Conservation (phyloP, 164 flowering plant species). For the Taxillus chinensis region DNA sequence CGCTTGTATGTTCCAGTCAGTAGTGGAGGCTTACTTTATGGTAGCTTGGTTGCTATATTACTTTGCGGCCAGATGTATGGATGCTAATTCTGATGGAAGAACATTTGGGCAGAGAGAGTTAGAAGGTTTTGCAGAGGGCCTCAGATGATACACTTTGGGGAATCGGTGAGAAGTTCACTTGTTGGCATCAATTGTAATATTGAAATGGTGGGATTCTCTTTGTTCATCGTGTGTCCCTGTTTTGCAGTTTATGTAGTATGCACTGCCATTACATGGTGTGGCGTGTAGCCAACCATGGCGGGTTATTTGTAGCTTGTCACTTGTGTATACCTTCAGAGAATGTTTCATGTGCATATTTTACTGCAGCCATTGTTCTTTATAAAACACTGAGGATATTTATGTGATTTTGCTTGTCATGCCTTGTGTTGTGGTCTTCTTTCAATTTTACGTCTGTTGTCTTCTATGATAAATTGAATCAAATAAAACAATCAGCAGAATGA, state of each 20-base stretch:
- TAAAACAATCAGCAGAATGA: too few species aligned
- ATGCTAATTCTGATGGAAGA: conserved; percentile 49
- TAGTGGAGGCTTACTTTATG: conserved; percentile 77
- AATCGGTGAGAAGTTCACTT: conserved; percentile 8
- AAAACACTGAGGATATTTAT: conserved; percentile 4
- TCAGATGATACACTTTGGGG: conserved; percentile 33
- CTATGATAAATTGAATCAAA: too few species aligned
- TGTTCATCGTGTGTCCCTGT: conserved; percentile 18
- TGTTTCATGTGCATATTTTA: conserved; percentile 22
- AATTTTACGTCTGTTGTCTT: neutral
- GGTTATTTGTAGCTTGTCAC: conserved; percentile 36
- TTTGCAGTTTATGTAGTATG: conserved; percentile 20
- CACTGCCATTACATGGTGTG: conserved; percentile 19
- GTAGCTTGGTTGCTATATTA: conserved; percentile 84
- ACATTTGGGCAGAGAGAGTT: conserved; percentile 69
- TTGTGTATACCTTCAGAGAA: conserved; percentile 24
- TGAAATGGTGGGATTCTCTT: conserved; percentile 24
- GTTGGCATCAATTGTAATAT: conserved; percentile 19
- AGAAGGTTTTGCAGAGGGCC: conserved; percentile 49
- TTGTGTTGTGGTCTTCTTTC: neutral
- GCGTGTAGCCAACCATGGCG: conserved; percentile 18
- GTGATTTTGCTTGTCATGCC: neutral
- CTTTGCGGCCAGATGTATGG: conserved; percentile 63
- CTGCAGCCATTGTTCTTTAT: conserved; percentile 10
- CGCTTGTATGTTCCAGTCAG: conserved; percentile 49